phyloP scores from a whole-genome alignment of 75 land plant genomes.

The Ceratopteris richardii region DNA sequence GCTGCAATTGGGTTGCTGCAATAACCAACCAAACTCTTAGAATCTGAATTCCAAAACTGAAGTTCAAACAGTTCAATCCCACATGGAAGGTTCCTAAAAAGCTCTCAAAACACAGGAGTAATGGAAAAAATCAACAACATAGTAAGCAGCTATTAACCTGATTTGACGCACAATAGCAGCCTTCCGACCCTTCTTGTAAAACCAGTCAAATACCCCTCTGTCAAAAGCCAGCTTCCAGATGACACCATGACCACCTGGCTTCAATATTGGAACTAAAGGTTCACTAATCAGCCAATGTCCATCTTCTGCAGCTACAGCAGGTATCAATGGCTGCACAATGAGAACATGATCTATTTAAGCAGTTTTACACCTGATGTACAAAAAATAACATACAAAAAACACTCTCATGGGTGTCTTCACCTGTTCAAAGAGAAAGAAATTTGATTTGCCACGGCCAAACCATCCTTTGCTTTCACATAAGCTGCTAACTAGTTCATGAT shows the following conservation, averaged over 20 bases:
- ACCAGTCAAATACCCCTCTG: constrained; percentile 83
- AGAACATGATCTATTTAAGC: neutral
- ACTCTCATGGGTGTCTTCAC: constrained; percentile 19
- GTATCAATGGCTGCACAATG: constrained; percentile 75
- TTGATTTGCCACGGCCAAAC: constrained; percentile 87
- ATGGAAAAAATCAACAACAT: too few relatives aligned
- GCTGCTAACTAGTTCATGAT: constrained; percentile 56
- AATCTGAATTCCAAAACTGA: too few relatives aligned
- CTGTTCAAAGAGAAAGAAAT: constrained; percentile 91
- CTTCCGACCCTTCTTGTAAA: constrained; percentile 66
- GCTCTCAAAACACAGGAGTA: too few relatives aligned
- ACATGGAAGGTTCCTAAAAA: too few relatives aligned
- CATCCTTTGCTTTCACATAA: constrained; percentile 69
- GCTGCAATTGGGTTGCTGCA: constrained; percentile 98
- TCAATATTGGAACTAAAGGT: constrained; percentile 58
- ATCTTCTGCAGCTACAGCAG: constrained; percentile 78
- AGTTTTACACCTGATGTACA: constrained; percentile 2
- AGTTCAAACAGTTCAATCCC: too few relatives aligned
- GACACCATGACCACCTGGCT: constrained; percentile 98
- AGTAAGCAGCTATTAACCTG: constrained; percentile 72
- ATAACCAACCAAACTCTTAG: constrained; percentile 3
- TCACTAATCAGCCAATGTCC: constrained; percentile 67
- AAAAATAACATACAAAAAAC: neutral
- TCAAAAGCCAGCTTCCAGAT: constrained; percentile 95
- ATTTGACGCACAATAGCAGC: constrained; percentile 93